phyloP scores from a whole-genome alignment of 257 asterid genomes.

The Paraleonurus japonicus region DNA sequence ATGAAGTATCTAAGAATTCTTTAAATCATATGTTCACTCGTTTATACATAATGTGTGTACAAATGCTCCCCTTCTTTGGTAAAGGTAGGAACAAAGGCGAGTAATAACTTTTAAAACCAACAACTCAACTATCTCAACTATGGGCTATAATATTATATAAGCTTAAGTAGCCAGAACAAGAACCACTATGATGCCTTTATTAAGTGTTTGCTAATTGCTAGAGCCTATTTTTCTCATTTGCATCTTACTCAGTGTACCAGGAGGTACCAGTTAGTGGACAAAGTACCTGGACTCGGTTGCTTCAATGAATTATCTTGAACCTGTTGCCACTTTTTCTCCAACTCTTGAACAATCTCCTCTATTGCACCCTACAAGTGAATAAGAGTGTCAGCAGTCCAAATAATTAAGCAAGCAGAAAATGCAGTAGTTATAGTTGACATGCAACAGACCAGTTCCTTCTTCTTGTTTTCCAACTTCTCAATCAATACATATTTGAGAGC shows the following conservation, averaged over 20 bases:
- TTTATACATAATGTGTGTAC: neutral
- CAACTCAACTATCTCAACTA: neutral
- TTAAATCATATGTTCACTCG: neutral
- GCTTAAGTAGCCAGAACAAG: slow-evolving; percentile 2
- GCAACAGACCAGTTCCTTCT: slow-evolving; percentile 64
- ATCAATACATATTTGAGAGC: slow-evolving; percentile 45
- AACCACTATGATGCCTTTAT: neutral
- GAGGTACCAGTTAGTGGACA: slow-evolving; percentile 7
- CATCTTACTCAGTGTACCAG: neutral
- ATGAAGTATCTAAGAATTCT: neutral
- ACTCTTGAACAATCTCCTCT: slow-evolving; percentile 56
- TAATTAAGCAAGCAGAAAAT: neutral
- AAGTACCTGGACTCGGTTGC: slow-evolving; percentile 83
- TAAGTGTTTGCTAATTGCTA: slow-evolving; percentile 2
- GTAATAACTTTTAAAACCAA: neutral
- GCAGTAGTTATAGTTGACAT: slow-evolving; percentile 13
- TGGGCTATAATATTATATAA: neutral
- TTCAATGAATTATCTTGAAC: slow-evolving; percentile 72
- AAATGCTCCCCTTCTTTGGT: slow-evolving; percentile 3
- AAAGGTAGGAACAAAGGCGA: neutral
- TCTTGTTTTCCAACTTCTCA: slow-evolving; percentile 69
- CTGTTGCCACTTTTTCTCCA: slow-evolving; percentile 69
- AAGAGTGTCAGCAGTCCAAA: slow-evolving; percentile 15
- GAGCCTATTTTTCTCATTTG: slow-evolving; percentile 5
- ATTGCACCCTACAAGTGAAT: slow-evolving; percentile 48